A percentile compares a stretch with the other conserved stretches of the same genome.
These are phyloP conservation scores for Kazachstania viticola DNA, from an alignment of 805 yeast genomes.

Conservation along the genomic window DNA sequence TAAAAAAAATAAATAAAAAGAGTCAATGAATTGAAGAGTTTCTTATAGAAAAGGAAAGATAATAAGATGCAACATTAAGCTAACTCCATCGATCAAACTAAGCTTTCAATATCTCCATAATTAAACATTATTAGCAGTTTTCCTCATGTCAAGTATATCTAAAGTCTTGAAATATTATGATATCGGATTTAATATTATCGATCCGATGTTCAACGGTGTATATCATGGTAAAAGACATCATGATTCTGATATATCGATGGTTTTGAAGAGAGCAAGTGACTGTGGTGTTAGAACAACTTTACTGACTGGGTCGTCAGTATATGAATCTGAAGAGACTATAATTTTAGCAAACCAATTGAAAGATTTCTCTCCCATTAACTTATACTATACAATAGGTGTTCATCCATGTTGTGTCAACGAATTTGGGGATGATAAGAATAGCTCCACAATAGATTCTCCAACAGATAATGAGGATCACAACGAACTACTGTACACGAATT, in stretches of 20 bases:
- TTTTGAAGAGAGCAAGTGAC: constrained; percentile 53
- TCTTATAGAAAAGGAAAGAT: no score
- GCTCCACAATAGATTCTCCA: constrained; percentile 21
- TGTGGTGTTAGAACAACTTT: constrained; percentile 60
- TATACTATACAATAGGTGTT: constrained; percentile 77
- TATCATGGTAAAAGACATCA: constrained; percentile 67
- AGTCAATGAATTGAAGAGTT: no score
- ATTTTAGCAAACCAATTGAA: constrained; percentile 36
- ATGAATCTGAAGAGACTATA: constrained; percentile 54
- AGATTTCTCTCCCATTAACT: constrained; percentile 9
- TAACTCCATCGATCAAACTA: no score
- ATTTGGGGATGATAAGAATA: constrained; percentile 8
- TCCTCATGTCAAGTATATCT: no score
- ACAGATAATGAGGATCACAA: constrained; percentile 16
- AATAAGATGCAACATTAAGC: no score
- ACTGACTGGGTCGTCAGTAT: constrained; percentile 71
- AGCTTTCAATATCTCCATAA: no score
- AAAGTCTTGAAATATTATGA: constrained; percentile 28
- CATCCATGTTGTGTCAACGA: constrained; percentile 84
- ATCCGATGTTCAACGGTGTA: constrained; percentile 72
- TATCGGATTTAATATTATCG: constrained; percentile 72
- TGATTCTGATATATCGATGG: constrained; percentile 48
- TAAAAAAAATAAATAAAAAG: no score
- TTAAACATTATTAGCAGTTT: no score
- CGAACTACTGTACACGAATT: constrained; percentile 3